Base-by-base conservation (phyloP, 306 rosid genomes). In the Quercus robur region DNA sequence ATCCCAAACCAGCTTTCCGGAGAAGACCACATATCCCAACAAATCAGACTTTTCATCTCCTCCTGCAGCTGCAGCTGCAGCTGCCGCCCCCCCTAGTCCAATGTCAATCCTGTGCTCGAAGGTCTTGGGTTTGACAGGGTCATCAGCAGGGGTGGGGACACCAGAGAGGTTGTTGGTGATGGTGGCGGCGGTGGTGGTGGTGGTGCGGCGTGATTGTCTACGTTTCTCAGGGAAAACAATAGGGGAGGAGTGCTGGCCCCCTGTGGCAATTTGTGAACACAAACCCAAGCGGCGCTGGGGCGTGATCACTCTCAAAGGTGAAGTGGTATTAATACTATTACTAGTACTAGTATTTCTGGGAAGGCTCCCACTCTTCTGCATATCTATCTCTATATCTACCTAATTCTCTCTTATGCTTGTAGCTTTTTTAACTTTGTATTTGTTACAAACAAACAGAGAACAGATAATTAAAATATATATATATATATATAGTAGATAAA, bases 161-260 rank as follows among this genome's bases (percentile, higher is more conserved):
- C 84, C 70, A 11, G 78, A 78, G 54, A 46, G 14, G 14, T 46
- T 12, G 69, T 70, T 72, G 20, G 38, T 78, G 79, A 76, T 91
- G 55, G 86, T 80, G 51, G 71, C 87, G 78, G 84, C 88, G 77
- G 41, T 56, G 18, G 49, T 78, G 79, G 76, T 91, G 55, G 85
- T 81, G 51, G 72, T 38, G 10, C 87, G 83, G 84, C 90, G 80
- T 7, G 44, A 38, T 38, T 38, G 44, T 38, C 85, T 82, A 19
- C 97, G 97, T 73, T 95, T 95, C 89, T 95, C 99, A 1, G 98
- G 99, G 84, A 95, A 95, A 31, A 95, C 98, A 1, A 89, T 64
- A n/a, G 98, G 98, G 55, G 99, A 95, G 54, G 92, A 80, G 64
- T 95, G 99, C 78, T 95, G 97, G 35, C 89, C 91, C 35, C 93